A percentile compares a stretch with the other conserved stretches of the same genome.
Evolutionary conservation across 1,284 basidiomycete species (phyloP).

Genomic region (Cryptococcus sp.): DNA sequence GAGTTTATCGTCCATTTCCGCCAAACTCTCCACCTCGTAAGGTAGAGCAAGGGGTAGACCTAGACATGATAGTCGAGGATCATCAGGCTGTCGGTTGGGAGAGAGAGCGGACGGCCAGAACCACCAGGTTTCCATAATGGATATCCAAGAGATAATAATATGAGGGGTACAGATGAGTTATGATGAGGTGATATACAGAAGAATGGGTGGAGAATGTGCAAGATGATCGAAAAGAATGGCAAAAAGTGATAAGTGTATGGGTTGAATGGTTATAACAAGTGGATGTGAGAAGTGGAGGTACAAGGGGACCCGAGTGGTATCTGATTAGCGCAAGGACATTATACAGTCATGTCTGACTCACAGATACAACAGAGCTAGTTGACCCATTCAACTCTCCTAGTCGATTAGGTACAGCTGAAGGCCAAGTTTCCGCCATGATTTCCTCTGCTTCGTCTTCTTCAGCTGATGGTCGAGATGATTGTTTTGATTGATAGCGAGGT

Average conservation of each 20-base stretch:
- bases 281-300: slow-evolving; percentile 12
- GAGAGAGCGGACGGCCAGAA: slow-evolving; percentile 10
- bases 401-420: slow-evolving; percentile 23
- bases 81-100: slow-evolving; percentile 27
- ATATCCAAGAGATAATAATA: neutral
- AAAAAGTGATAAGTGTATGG: too few relatives aligned
- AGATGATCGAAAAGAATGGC: too few relatives aligned
- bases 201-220: neutral
- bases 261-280: neutral
- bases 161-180: neutral
- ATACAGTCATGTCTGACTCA: neutral
- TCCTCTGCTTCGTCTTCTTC: slow-evolving; percentile 14
- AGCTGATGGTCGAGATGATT: slow-evolving; percentile 1
- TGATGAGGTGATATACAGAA: neutral
- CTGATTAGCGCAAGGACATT: neutral
- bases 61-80: slow-evolving; percentile 37
- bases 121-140: slow-evolving; percentile 10
- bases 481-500: neutral
- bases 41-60: slow-evolving; percentile 55
- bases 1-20: slow-evolving; percentile 72
- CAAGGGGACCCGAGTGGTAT: slow-evolving; percentile 15
- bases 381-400: slow-evolving; percentile 12
- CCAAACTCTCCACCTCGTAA: slow-evolving; percentile 73
- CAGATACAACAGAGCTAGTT: slow-evolving; percentile 6
- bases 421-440: slow-evolving; percentile 24